Evolutionary conservation across 83 land plant genomes (phyloP).

Genomic region (Thuja plicata): DNA sequence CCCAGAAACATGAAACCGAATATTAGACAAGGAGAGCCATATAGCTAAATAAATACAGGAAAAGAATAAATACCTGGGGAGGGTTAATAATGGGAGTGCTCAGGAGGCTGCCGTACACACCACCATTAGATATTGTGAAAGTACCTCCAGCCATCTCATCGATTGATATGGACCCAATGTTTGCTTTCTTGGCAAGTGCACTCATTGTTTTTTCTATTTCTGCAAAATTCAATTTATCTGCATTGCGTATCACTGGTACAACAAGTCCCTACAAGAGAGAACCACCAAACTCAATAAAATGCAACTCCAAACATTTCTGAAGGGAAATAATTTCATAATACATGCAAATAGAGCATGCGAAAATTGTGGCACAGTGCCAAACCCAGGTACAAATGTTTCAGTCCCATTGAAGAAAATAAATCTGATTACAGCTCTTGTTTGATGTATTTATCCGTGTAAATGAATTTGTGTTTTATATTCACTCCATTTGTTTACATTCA

Average conservation of each 20-base stretch:
- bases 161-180: slow-evolving; percentile 86
- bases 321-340: background rate
- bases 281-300: background rate
- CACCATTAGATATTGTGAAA: slow-evolving; percentile 97
- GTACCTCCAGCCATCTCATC: slow-evolving; percentile 99
- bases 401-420: no score
- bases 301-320: no score
- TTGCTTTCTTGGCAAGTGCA: slow-evolving; percentile 88
- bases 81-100: slow-evolving; percentile 99
- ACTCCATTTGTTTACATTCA: no score
- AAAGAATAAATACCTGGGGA: slow-evolving; percentile 74
- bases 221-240: slow-evolving; percentile 87
- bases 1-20: background rate
- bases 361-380: background rate
- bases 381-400: background rate
- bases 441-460: no score
- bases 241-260: slow-evolving; percentile 91
- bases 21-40: background rate
- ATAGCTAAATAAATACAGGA: background rate
- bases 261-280: slow-evolving; percentile 71
- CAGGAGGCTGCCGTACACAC: slow-evolving; percentile 96
- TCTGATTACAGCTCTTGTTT: no score
- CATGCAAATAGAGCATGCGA: background rate
- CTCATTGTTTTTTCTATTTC: slow-evolving; percentile 89
- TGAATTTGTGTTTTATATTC: no score